Base-by-base conservation (phyloP, 1,284 basidiomycete genomes). In the Irpex sp. region DNA sequence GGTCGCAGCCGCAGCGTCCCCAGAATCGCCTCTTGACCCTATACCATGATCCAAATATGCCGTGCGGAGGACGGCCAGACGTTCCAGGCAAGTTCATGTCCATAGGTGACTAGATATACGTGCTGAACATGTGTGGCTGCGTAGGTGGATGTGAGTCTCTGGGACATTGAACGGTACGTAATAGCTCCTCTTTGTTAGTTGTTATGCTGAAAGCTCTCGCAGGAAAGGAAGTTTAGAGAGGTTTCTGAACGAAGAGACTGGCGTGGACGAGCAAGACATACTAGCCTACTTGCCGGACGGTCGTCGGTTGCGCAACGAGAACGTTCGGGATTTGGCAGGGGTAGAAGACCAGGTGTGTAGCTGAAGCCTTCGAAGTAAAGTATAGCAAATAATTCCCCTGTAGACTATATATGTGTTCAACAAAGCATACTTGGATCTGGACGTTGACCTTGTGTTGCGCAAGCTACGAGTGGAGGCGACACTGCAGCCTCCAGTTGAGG, bases 331-430 rank as follows among this genome's bases (percentile, higher is more conserved):
- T 69, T 76, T 93, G 48, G 88, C 85, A 47, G 87, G 88, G 57
- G 79, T 83, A 34, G 83, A 86, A 68, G 89, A 90, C 74, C 88
- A 92, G 80, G 91, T 90, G 56, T 55, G 78, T 71, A 56, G 21
- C 31, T 51, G 63, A 61, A 63, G 34, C 64, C 65, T 13, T 54
- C 52, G 54, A 52, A 6, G 31, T 5, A 34, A n/a, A 8, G 19
- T 47, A 15, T 57, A 26, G 36, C 5, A 31, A 26, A 9, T 11
- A 52, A 62, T 26, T 65, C 49, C 31, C 1, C 6, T 15, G 3
- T 63, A 91, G 88, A 82, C 85, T 7, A 89, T 93, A 65, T 93
- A 84, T 70, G 87, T 92, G 3, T 93, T 91, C 76, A 93, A 92
- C 76, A 91, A 91, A 71, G 79, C 82, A 67, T 90, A 89, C 68